Conservation (phyloP, 192 early-diverging fungal genomes). For the Radiomyces spectabilis region DNA sequence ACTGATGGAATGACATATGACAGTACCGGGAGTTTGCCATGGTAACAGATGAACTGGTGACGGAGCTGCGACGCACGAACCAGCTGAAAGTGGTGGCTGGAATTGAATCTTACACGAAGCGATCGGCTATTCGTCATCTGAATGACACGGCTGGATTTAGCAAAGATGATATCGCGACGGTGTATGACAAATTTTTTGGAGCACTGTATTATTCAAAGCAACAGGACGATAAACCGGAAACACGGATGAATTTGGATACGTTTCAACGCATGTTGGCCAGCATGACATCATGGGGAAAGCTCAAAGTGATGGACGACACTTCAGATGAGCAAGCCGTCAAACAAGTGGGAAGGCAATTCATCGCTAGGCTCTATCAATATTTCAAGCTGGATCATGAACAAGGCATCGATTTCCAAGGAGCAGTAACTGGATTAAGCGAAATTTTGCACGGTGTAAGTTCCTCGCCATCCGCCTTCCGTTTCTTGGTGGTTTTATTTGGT, state of each 20-base stretch:
- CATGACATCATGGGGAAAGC: slow-evolving; percentile 58
- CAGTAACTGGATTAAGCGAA: slow-evolving; percentile 66
- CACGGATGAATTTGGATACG: slow-evolving; percentile 58
- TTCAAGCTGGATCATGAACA: slow-evolving; percentile 12
- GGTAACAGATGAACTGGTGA: slow-evolving; percentile 68
- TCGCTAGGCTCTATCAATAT: slow-evolving; percentile 4
- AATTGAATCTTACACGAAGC: slow-evolving; percentile 91
- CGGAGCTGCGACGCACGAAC: slow-evolving; percentile 72
- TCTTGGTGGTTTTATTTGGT: no score
- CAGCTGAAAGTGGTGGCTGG: slow-evolving; percentile 88
- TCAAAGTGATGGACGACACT: no score
- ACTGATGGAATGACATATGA: no score
- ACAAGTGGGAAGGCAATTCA: not conserved
- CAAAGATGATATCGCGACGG: slow-evolving; percentile 76
- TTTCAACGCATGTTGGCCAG: slow-evolving; percentile 73
- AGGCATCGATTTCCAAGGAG: slow-evolving; percentile 51
- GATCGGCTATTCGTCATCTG: slow-evolving; percentile 78
- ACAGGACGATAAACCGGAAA: slow-evolving; percentile 30
- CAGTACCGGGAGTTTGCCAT: slow-evolving; percentile 77
- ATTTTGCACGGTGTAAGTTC: slow-evolving; percentile 32
- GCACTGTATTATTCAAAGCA: slow-evolving; percentile 59
- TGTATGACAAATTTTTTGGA: slow-evolving; percentile 87
- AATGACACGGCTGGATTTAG: slow-evolving; percentile 67
- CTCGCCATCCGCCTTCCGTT: no score
- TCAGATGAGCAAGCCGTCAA: no score